Evolutionary conservation across 352 stramenopile species (phyloP).

Genomic region (Saprolegnia diclina): DNA sequence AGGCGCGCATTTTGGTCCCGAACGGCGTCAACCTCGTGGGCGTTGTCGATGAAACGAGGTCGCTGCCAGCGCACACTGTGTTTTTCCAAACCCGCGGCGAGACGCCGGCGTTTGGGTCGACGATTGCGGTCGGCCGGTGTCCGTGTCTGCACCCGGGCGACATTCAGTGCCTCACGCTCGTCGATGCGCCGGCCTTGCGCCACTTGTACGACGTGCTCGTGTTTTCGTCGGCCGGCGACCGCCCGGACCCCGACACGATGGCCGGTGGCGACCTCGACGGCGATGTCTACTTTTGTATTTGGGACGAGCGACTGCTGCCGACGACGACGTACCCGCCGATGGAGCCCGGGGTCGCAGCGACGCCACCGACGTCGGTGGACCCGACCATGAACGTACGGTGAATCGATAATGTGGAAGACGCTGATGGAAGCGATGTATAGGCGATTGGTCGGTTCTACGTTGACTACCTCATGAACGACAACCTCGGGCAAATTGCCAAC

Average conservation of each 20-base stretch:
- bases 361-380: constrained; percentile 46
- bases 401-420: constrained; percentile 31
- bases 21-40: constrained; percentile 69
- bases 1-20: constrained; percentile 64
- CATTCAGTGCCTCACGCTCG: constrained; percentile 47
- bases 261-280: constrained; percentile 77
- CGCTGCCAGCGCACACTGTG: constrained; percentile 59
- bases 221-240: constrained; percentile 59
- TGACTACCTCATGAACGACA: constrained; percentile 61
- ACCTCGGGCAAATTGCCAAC: constrained; percentile 72
- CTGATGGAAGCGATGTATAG: constrained; percentile 28
- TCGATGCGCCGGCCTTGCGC: constrained; percentile 45
- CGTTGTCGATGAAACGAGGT: constrained; percentile 71
- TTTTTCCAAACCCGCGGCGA: constrained; percentile 69
- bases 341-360: constrained; percentile 27
- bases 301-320: constrained; percentile 68
- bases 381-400: constrained; percentile 25
- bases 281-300: constrained; percentile 77
- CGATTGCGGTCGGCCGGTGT: constrained; percentile 66
- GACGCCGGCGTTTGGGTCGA: constrained; percentile 35
- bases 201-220: constrained; percentile 64
- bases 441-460: constrained; percentile 67
- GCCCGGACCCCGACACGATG: constrained; percentile 72
- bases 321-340: constrained; percentile 29
- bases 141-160: constrained; percentile 75